A percentile compares a stretch with the other conserved stretches of the same genome.
Evolutionary conservation across 176 grass and related monocot genomes (phyloP).

Genomic region (Rhynchospora pubera): DNA sequence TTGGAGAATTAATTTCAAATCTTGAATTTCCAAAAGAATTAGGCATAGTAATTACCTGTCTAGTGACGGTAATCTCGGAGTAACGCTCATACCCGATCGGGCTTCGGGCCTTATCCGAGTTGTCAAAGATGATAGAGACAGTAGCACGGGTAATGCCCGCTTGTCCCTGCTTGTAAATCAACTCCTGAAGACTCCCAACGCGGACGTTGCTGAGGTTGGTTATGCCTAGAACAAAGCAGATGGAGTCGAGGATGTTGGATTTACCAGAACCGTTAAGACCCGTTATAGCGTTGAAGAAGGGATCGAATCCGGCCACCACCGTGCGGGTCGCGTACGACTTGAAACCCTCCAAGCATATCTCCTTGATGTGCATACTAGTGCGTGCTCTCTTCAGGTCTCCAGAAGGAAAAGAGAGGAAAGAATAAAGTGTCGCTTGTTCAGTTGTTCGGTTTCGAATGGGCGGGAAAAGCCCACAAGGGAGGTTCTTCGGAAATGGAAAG

Average conservation of each 20-base stretch:
- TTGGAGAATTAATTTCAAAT: neutral
- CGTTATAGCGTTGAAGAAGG: conserved; percentile 96
- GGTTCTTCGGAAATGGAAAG: neutral
- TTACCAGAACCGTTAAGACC: conserved; percentile 94
- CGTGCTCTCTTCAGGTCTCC: neutral
- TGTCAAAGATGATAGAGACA: conserved; percentile 87
- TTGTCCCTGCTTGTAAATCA: conserved; percentile 99
- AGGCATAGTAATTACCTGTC: conserved; percentile 41
- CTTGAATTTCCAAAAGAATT: neutral
- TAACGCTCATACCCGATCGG: conserved; percentile 81
- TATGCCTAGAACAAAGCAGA: conserved; percentile 96
- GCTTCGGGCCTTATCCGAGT: conserved; percentile 65
- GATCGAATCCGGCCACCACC: conserved; percentile 84
- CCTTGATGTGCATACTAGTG: conserved; percentile 77
- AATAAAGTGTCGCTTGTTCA: neutral
- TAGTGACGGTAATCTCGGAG: conserved; percentile 84
- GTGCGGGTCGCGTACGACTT: conserved; percentile 94
- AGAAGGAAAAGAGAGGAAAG: neutral
- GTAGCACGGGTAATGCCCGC: conserved; percentile 93
- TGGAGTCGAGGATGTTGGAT: conserved; percentile 98
- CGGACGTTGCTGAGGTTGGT: conserved; percentile 87
- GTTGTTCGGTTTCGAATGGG: neutral
- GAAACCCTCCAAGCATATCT: conserved; percentile 89
- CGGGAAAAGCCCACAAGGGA: neutral
- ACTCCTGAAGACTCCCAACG: conserved; percentile 78